Conservation (phyloP, 2,329 filamentous ascomycete species). For the Stagonosporopsis vannaccii region DNA sequence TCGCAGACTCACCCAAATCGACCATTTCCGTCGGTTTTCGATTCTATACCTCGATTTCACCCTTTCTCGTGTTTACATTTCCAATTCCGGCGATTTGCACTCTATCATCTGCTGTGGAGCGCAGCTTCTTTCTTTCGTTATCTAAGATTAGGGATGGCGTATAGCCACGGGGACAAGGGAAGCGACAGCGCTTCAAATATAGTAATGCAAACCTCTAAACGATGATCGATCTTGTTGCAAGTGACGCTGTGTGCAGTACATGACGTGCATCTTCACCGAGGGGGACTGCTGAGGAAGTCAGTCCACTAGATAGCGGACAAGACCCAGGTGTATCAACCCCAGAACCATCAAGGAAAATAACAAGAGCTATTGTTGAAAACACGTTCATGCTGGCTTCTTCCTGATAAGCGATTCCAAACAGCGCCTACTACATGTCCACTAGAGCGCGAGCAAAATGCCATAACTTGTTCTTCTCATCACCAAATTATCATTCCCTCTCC, state of each 20-base stretch:
- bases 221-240: not conserved
- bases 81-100: not conserved
- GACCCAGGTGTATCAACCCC: not conserved
- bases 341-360: not conserved
- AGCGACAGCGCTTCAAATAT: conserved; percentile 7
- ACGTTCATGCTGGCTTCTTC: too few species aligned
- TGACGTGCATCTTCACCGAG: not conserved
- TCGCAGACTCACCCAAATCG: not conserved
- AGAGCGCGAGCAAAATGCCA: too few species aligned
- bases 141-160: conserved; percentile 15
- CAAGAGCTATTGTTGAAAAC: too few species aligned
- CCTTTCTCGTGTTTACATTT: conserved; percentile 11
- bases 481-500: too few species aligned
- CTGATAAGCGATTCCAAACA: too few species aligned
- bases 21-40: not conserved
- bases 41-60: not conserved
- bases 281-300: not conserved
- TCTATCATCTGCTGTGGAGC: not conserved
- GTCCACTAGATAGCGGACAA: not conserved
- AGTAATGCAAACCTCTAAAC: conserved; percentile 15
- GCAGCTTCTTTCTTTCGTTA: conserved; percentile 2
- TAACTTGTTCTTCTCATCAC: too few species aligned
- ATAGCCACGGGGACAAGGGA: conserved; percentile 3
- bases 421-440: too few species aligned
- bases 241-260: not conserved